phyloP scores from a whole-genome alignment of 192 early-diverging fungal species.

The Entrophospora sp. region DNA sequence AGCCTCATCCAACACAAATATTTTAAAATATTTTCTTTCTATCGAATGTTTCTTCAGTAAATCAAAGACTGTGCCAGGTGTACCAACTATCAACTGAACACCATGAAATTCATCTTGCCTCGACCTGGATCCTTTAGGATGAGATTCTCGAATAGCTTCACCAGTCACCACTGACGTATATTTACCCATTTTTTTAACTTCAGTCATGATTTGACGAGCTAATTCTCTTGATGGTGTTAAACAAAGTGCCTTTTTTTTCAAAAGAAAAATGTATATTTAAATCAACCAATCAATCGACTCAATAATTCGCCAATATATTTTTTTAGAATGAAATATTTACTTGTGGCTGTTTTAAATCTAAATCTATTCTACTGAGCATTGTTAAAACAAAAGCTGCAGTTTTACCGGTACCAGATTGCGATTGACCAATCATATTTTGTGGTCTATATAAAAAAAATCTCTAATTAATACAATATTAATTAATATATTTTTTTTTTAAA shows the following conservation, averaged over 20 bases:
- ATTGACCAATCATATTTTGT: constrained; percentile 95
- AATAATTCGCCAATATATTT: neutral
- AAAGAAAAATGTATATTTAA: too few relatives aligned
- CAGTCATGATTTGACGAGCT: constrained; percentile 90
- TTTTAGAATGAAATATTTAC: constrained; percentile 17
- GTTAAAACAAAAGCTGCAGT: constrained; percentile 93
- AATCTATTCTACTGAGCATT: constrained; percentile 83
- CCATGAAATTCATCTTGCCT: constrained; percentile 42
- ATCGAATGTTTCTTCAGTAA: constrained; percentile 58
- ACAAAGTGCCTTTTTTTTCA: constrained; percentile 57
- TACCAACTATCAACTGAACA: constrained; percentile 85
- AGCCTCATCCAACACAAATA: constrained; percentile 97
- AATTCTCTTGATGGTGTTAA: constrained; percentile 90
- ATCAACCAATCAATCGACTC: neutral
- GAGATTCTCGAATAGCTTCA: constrained; percentile 71
- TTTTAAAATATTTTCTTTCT: constrained; percentile 50
- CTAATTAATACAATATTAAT: neutral
- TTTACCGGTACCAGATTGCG: constrained; percentile 97
- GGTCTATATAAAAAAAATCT: constrained; percentile 36
- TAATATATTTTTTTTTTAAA: too few relatives aligned
- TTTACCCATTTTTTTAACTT: constrained; percentile 84
- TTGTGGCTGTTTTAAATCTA: constrained; percentile 55
- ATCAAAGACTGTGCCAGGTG: constrained; percentile 85
- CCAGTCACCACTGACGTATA: constrained; percentile 67
- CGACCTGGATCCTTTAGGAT: constrained; percentile 14